Evolutionary conservation across 768 basidiomycete species (phyloP).

Genomic region (Tephrocybe rancida): DNA sequence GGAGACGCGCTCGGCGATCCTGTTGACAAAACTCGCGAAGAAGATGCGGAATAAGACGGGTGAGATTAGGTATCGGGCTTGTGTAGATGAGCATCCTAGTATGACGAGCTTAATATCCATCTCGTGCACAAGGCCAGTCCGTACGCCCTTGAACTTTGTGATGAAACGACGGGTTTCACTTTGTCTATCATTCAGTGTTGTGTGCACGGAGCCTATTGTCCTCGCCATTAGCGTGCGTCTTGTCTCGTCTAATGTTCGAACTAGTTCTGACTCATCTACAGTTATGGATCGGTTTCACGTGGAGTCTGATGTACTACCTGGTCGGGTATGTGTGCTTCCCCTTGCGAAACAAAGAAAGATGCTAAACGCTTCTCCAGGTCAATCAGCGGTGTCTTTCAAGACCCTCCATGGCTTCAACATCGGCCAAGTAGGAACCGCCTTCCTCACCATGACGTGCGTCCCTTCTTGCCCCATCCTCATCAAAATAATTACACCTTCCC

Average conservation of each 20-base stretch:
- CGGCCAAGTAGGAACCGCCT: conserved; percentile 62
- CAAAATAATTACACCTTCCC: neutral
- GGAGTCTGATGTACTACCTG: conserved; percentile 76
- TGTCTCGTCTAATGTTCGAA: conserved; percentile 16
- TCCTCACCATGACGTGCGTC: conserved; percentile 53
- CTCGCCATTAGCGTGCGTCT: conserved; percentile 67
- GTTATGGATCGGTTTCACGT: conserved; percentile 73
- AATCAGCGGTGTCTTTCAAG: conserved; percentile 55
- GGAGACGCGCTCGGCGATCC: conserved; percentile 75
- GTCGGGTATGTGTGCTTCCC: conserved; percentile 45
- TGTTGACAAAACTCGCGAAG: conserved; percentile 67
- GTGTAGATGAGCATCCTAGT: conserved; percentile 59
- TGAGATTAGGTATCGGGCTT: conserved; percentile 60
- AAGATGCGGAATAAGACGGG: conserved; percentile 63
- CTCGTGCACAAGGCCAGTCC: conserved; percentile 70
- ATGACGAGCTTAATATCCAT: conserved; percentile 64
- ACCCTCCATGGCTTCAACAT: conserved; percentile 60
- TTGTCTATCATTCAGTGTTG: conserved; percentile 45
- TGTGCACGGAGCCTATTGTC: conserved; percentile 76
- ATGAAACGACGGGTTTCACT: neutral
- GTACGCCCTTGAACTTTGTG: conserved; percentile 40
- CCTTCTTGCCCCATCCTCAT: too few relatives aligned
- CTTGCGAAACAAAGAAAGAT: neutral
- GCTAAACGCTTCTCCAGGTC: conserved; percentile 38
- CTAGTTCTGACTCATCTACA: conserved; percentile 22